A percentile compares a stretch with the other conserved stretches of the same genome.
Evolutionary conservation across 78 protist species (phyloP).

Genomic region (Creolimax fragrantissima): DNA sequence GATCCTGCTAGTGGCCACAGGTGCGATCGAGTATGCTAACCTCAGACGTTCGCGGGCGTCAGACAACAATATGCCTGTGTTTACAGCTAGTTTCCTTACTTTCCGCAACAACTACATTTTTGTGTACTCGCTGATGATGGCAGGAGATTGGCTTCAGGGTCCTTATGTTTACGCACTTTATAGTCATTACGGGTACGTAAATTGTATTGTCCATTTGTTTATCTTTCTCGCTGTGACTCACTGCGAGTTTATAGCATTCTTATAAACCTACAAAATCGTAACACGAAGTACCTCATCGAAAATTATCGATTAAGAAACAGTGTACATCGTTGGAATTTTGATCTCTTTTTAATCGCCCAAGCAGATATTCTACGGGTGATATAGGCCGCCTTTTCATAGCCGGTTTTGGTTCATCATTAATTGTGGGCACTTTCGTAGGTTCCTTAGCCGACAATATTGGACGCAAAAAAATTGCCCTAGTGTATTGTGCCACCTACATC

Average conservation of each 20-base stretch:
- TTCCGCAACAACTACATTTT: constrained; percentile 33
- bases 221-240: too few species aligned
- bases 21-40: not conserved
- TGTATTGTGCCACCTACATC: constrained; percentile 53
- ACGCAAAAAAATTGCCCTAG: constrained; percentile 20
- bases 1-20: not conserved
- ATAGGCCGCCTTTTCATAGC: constrained; percentile 76
- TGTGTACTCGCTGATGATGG: constrained; percentile 20
- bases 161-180: constrained; percentile 90
- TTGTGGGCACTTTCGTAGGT: constrained; percentile 85
- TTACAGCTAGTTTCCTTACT: not conserved
- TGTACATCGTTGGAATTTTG: too few species aligned
- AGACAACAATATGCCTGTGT: not conserved
- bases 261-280: too few species aligned
- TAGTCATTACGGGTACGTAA: constrained; percentile 62
- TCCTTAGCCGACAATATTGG: constrained; percentile 65
- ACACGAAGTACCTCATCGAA: too few species aligned
- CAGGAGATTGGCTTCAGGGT: constrained; percentile 63
- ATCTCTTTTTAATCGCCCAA: too few species aligned
- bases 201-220: too few species aligned
- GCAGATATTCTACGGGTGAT: constrained; percentile 5
- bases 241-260: too few species aligned
- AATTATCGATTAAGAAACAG: too few species aligned
- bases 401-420: constrained; percentile 76
- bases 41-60: not conserved